Percentiles rank a stretch among this genome's conserved stretches.
These are phyloP conservation scores for Exophiala sp. DNA, from an alignment of 2,329 filamentous ascomycete genomes.

Conservation along the genomic window DNA sequence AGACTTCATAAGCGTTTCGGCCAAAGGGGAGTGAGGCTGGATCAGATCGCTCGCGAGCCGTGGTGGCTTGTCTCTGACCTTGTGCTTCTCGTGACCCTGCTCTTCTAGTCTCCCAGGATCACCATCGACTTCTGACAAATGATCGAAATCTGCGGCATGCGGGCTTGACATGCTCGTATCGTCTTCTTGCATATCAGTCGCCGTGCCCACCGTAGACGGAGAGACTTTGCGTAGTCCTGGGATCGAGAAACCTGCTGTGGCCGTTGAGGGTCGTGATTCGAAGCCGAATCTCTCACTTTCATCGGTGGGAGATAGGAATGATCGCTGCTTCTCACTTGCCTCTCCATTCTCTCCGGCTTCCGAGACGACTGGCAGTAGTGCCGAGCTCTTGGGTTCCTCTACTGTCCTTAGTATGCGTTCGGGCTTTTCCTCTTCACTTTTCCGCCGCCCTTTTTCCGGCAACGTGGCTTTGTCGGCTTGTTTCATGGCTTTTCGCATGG, in stretches of 20 bases:
- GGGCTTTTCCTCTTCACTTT: conserved; percentile 55
- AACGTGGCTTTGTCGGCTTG: conserved; percentile 54
- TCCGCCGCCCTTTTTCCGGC: conserved; percentile 34
- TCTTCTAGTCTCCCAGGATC: background rate
- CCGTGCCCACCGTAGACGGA: conserved; percentile 19
- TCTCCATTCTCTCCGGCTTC: conserved; percentile 72
- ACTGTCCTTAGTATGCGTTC: conserved; percentile 56
- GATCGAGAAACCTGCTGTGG: conserved; percentile 7
- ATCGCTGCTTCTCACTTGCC: conserved; percentile 37
- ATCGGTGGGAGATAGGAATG: conserved; percentile 5
- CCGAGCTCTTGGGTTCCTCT: conserved; percentile 50
- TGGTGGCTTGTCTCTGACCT: conserved; percentile 18
- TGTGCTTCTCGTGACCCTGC: background rate
- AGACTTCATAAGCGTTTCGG: conserved; percentile 16
- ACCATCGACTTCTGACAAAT: background rate
- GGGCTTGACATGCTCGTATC: conserved; percentile 17
- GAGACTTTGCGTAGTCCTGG: conserved; percentile 20
- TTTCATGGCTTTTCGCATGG: conserved; percentile 57
- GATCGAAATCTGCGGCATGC: conserved; percentile 9
- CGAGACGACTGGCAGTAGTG: conserved; percentile 75
- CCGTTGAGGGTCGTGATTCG: background rate
- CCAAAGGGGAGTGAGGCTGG: conserved; percentile 19
- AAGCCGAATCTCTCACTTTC: background rate
- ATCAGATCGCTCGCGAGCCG: conserved; percentile 27
- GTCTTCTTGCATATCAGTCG: conserved; percentile 15